A percentile compares a stretch with the other conserved stretches of the same genome.
Conservation (phyloP, 768 basidiomycete genomes). For the Myochromella boudieri region DNA sequence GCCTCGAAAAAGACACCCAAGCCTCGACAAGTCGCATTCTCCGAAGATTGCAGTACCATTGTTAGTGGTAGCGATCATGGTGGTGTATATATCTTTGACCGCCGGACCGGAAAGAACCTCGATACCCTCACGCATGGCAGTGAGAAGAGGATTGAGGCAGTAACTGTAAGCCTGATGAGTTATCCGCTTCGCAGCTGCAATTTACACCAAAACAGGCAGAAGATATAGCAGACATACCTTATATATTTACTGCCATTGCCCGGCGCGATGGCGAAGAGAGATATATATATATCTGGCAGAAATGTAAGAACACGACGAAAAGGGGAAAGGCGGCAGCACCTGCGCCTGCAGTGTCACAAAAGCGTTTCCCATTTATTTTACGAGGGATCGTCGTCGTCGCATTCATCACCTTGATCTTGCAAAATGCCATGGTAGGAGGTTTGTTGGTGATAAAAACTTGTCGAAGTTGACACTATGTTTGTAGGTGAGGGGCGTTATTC, state of each 20-base stretch:
- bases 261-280: too few species aligned
- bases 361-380: too few species aligned
- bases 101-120: neutral
- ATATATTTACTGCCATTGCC: neutral
- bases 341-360: too few species aligned
- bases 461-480: too few species aligned
- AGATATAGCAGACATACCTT: neutral
- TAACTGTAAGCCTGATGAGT: neutral
- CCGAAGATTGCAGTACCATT: neutral
- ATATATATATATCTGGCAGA: too few species aligned
- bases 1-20: neutral
- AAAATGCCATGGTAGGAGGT: too few species aligned
- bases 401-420: too few species aligned
- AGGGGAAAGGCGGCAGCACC: too few species aligned
- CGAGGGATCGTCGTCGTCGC: too few species aligned
- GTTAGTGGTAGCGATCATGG: neutral
- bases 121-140: neutral
- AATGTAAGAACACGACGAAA: too few species aligned
- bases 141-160: neutral
- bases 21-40: neutral
- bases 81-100: neutral
- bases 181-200: neutral
- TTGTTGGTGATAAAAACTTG: too few species aligned
- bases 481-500: too few species aligned
- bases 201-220: neutral